phyloP scores from a whole-genome alignment of 2,329 filamentous ascomycete genomes.

The Cladosporium phlei region DNA sequence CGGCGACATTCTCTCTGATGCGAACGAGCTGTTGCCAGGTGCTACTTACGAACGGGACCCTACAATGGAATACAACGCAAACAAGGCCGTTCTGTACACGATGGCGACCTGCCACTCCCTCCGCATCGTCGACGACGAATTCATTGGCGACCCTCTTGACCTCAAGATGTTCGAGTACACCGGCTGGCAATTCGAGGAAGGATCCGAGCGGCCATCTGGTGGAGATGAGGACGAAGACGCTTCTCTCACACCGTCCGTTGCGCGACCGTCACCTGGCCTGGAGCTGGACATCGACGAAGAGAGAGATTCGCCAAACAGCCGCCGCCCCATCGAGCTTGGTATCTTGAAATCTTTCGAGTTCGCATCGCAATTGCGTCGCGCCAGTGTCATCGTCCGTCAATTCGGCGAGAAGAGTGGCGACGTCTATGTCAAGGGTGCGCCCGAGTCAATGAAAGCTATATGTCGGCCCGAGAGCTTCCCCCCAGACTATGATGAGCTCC shows the following conservation, averaged over 20 bases:
- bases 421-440: constrained; percentile 92
- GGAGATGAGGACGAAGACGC: constrained; percentile 69
- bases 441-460: constrained; percentile 93
- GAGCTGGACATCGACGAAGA: constrained; percentile 54
- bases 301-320: constrained; percentile 36
- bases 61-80: constrained; percentile 55
- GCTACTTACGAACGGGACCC: constrained; percentile 54
- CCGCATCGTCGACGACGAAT: constrained; percentile 76
- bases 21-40: constrained; percentile 54
- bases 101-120: constrained; percentile 98
- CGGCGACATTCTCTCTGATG: constrained; percentile 67
- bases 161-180: constrained; percentile 99
- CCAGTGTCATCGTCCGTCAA: constrained; percentile 85
- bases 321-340: constrained; percentile 73
- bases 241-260: constrained; percentile 80
- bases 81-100: constrained; percentile 74
- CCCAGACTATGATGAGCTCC: constrained; percentile 78
- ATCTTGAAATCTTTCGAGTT: constrained; percentile 91
- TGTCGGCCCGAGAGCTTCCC: constrained; percentile 82
- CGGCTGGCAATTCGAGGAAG: constrained; percentile 86
- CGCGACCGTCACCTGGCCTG: constrained; percentile 65
- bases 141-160: constrained; percentile 90
- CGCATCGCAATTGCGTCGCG: constrained; percentile 82
- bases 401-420: constrained; percentile 81
- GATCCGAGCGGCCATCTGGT: constrained; percentile 58